Percentiles rank a stretch among this genome's conserved stretches.
These are phyloP conservation scores for Paspalum vaginatum DNA, from an alignment of 176 grass and related monocot genomes.

Conservation along the genomic window DNA sequence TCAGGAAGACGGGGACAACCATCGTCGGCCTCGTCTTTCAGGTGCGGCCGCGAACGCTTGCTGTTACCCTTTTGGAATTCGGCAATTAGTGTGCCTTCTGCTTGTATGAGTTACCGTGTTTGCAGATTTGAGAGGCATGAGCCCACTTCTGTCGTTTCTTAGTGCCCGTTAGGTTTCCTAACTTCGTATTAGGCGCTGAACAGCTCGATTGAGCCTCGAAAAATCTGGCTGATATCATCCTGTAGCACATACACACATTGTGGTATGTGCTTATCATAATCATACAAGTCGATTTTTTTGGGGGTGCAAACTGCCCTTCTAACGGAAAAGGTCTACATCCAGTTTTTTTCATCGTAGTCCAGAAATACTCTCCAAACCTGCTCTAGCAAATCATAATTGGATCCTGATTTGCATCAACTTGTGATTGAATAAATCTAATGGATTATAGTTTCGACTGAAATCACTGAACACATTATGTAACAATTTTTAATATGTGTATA, in stretches of 20 bases:
- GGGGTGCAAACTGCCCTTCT: background rate
- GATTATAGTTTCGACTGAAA: background rate
- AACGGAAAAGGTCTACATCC: background rate
- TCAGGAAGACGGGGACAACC: conserved; percentile 90
- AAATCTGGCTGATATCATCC: background rate
- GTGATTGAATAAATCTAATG: background rate
- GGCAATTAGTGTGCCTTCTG: background rate
- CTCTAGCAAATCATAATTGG: background rate
- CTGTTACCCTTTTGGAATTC: background rate
- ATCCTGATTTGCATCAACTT: conserved; percentile 9
- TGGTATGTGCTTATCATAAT: background rate
- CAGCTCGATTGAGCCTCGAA: background rate
- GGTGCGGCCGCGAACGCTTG: conserved; percentile 36
- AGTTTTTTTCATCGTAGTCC: background rate
- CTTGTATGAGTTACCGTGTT: background rate
- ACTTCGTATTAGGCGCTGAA: background rate
- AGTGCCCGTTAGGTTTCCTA: no score
- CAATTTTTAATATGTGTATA: background rate
- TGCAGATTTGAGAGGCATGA: background rate
- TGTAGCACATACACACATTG: background rate
- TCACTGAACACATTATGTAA: no score
- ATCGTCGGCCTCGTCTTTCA: conserved; percentile 89
- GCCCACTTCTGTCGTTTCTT: background rate
- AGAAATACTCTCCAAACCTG: background rate
- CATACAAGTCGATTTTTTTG: no score